Base-by-base conservation (phyloP, 164 flowering plant species). In the Vitis rotundifolia region DNA sequence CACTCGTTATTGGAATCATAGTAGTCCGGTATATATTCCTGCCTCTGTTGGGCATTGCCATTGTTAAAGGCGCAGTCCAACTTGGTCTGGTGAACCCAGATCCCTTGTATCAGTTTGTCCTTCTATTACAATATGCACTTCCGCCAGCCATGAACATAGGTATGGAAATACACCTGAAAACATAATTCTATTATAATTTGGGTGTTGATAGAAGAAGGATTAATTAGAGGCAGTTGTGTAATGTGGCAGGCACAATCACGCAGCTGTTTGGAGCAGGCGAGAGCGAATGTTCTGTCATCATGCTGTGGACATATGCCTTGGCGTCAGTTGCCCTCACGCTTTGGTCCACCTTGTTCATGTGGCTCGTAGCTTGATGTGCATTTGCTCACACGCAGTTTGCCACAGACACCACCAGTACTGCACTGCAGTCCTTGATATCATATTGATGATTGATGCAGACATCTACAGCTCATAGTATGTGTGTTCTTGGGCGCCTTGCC, bases 241-340 rank as follows among this genome's bases (percentile, higher is more conserved):
- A 37, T 37, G 44, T 37, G 44, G 69, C 68, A 77, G 80, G 80
- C 69, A 78, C 76, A 14, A 78, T 81, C 16, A 76, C 78, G 3
- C 81, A 79, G 49, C 54, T 80, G 62, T 75, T 78, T 73, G 81
- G 70, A 59, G 68, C 72, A 56, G 81, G 84, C 6, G 76, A 83
- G 66, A 79, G 75, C 44, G 86, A 83, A 68, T 76, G 86, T 59
- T 83, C 86, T 5, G 81, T 83, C 7, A 71, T 80, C 10, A 76
- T 83, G 80, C 67, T 83, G 1, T 80, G 84, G 82, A 78, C 78
- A 5, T 83, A 80, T 72, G 73, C 68, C 13, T 64, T 78, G 57
- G 84, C 86, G 4, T 61, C 83, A 9, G 22, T 83, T 16, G 65
- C 80, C 8, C 68, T 80, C 8, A 80, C 86, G 8, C 74, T 72